Base-by-base conservation (phyloP, 2,329 filamentous ascomycete species). In the Ophiostoma novo-ulmi region DNA sequence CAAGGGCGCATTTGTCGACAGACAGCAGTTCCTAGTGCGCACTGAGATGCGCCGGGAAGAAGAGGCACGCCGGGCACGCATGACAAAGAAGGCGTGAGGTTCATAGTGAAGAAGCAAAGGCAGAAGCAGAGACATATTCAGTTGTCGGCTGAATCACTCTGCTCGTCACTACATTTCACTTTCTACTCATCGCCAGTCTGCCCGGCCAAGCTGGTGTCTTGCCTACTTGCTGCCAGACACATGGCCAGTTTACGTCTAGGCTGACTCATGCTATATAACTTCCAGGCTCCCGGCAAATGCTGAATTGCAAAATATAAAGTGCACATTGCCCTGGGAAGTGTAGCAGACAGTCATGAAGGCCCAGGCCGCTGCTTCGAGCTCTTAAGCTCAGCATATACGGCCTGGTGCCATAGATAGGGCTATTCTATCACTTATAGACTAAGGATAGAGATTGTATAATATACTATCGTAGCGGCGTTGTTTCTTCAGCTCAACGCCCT, bases 11-110 rank as follows among this genome's bases (percentile, higher is more conserved):
- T 91, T 86, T 76, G 83, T 85, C 1, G 84, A 84, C 26, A 81
- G 88, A 67, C 85, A 90, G 78, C 87, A 88, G 72, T 91, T 91
- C 77, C 78, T 91, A 77, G 87, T 84, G 7, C 82, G 89, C 71
- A 89, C 88, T 74, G 88, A 90, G 77, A 83, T 84, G 55, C 83
- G 84, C 71, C 85, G 85, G 74, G 87, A 89, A 20, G 86, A 87
- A 72, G 88, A 89, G 65, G 85, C 84, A 1, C 82, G 86, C 72
- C 81, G 80, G 73, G 85, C 83, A 38, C 82, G 87, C 72, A 76
- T 87, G 73, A 80, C 82, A 8, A 80, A 79, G 14, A 76, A 76
- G 69, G 73, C 64, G 11, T 77, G 73, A 77, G 20, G n/a, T 55
- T 4, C 52, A 58, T 44, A 13, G 3, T 44, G 39, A 44, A 8